phyloP scores from a whole-genome alignment of 140 eudicot species.

The Bidens hawaiensis region DNA sequence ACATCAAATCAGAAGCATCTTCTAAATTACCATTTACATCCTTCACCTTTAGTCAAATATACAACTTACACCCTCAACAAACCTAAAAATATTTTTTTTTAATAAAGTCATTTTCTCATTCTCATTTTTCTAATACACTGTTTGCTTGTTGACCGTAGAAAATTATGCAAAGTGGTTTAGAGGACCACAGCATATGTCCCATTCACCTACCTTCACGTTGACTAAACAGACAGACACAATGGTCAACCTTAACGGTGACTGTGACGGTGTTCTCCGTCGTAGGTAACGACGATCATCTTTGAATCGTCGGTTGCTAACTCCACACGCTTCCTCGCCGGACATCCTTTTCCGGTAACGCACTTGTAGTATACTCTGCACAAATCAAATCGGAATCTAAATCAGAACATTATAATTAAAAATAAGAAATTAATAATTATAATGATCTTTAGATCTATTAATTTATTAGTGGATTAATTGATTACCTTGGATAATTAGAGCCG shows the following conservation, averaged over 20 bases:
- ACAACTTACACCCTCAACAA: constrained; percentile 13
- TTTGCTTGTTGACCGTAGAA: constrained; percentile 12
- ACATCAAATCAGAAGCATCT: constrained; percentile 4
- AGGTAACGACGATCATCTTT: constrained; percentile 20
- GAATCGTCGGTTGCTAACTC: constrained; percentile 16
- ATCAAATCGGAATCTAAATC: not conserved
- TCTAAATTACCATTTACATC: constrained; percentile 8
- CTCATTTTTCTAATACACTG: not conserved
- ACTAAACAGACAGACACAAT: not conserved
- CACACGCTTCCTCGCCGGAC: constrained; percentile 32
- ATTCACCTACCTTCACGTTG: constrained; percentile 22
- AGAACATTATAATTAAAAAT: not conserved
- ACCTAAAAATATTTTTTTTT: constrained; percentile 1
- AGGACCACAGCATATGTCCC: constrained; percentile 20
- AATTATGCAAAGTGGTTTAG: constrained; percentile 2
- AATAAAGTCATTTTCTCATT: constrained; percentile 2
- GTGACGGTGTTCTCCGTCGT: constrained; percentile 25
- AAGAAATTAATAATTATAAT: not conserved
- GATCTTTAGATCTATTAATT: not conserved
- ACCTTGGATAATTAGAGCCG: constrained; percentile 59
- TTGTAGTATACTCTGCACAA: constrained; percentile 53
- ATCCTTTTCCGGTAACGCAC: constrained; percentile 32
- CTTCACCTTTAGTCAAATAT: not conserved
- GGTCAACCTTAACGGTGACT: constrained; percentile 15
- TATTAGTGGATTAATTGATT: not conserved